Conservation (phyloP, 176 grass and related monocot genomes). For the Eragrostis nindensis region DNA sequence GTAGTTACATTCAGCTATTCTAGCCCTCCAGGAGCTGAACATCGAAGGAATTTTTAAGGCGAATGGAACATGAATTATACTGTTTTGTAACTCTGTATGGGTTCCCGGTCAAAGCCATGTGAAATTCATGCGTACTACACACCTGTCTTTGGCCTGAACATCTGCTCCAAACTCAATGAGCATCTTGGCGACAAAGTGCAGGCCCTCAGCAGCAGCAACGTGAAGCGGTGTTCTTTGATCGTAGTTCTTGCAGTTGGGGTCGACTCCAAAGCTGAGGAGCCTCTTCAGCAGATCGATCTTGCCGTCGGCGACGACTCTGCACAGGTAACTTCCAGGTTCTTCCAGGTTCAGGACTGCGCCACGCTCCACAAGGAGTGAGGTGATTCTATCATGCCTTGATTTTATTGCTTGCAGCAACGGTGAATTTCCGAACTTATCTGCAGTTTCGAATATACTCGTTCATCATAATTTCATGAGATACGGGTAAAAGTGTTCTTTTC, state of each 20-base stretch:
- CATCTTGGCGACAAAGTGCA: slow-evolving; percentile 65
- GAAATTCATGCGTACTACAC: neutral
- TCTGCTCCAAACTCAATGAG: slow-evolving; percentile 74
- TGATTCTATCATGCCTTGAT: slow-evolving; percentile 74
- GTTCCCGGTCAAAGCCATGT: neutral
- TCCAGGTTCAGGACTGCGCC: slow-evolving; percentile 72
- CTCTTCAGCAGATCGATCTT: slow-evolving; percentile 62
- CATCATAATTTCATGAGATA: neutral
- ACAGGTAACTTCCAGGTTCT: slow-evolving; percentile 73
- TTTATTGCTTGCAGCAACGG: slow-evolving; percentile 74
- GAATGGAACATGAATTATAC: neutral
- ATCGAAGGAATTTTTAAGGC: too few species aligned
- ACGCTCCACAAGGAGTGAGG: slow-evolving; percentile 55
- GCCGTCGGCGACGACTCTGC: slow-evolving; percentile 55
- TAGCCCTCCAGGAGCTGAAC: too few species aligned
- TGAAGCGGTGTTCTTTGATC: slow-evolving; percentile 81
- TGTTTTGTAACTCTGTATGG: neutral
- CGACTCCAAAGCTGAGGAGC: slow-evolving; percentile 68
- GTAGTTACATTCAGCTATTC: neutral
- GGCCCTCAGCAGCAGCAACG: slow-evolving; percentile 65
- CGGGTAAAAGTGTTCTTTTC: neutral
- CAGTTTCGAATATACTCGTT: slow-evolving; percentile 1
- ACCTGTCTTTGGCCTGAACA: slow-evolving; percentile 62
- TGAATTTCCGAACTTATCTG: slow-evolving; percentile 87
- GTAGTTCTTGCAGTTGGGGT: slow-evolving; percentile 89